These are phyloP conservation scores for Calonectria naviculata DNA, from an alignment of 2,329 filamentous ascomycete genomes.

Conservation along the genomic window DNA sequence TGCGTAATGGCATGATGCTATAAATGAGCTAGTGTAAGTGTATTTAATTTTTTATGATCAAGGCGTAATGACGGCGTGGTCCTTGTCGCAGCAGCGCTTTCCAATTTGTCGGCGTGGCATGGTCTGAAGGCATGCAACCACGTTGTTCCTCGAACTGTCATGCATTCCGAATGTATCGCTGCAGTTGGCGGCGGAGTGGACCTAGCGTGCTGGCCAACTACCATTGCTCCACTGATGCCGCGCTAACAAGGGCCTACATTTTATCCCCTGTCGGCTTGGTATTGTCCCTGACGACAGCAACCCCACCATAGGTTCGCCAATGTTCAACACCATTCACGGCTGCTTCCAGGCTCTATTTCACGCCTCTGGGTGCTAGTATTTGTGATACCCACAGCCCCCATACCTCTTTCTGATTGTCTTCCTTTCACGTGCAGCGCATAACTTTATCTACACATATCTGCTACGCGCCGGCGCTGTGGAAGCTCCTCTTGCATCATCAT, in stretches of 20 bases:
- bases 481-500: constrained; percentile 53
- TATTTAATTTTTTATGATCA: no score
- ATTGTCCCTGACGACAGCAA: constrained; percentile 14
- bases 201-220: neutral
- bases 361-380: neutral
- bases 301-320: constrained; percentile 12
- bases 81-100: no score
- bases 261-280: neutral
- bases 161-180: neutral
- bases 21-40: no score
- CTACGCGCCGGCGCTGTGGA: neutral
- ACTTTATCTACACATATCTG: neutral
- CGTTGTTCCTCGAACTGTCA: neutral
- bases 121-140: no score
- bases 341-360: neutral
- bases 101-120: no score
- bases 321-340: neutral
- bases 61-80: no score
- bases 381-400: neutral
- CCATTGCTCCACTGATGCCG: constrained; percentile 17
- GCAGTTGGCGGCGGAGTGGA: neutral
- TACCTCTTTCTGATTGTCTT: neutral
- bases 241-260: constrained; percentile 22
- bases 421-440: neutral
- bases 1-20: no score